phyloP scores from a whole-genome alignment of 2,329 filamentous ascomycete genomes.

The Magnaporthales sp. region DNA sequence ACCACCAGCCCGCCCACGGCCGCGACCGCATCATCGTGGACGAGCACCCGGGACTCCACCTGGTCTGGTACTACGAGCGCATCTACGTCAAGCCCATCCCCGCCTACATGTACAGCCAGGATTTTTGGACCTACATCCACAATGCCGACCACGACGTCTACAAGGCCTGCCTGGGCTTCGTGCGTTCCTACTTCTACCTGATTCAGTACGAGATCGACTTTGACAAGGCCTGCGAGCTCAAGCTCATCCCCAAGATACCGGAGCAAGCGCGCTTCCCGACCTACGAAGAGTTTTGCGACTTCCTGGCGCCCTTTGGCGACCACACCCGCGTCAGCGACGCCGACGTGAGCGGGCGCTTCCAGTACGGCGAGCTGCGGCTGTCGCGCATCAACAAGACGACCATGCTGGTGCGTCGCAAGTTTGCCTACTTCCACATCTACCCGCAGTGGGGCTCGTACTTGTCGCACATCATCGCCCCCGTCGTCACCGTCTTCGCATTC shows the following conservation, averaged over 20 bases:
- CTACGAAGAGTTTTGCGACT: slow-evolving; percentile 20
- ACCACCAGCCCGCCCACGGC: slow-evolving; percentile 26
- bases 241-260: slow-evolving; percentile 18
- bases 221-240: slow-evolving; percentile 17
- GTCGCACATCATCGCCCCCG: slow-evolving; percentile 14
- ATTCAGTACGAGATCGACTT: slow-evolving; percentile 26
- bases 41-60: slow-evolving; percentile 30
- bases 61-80: slow-evolving; percentile 28
- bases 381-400: slow-evolving; percentile 22
- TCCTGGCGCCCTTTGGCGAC: slow-evolving; percentile 17
- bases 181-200: slow-evolving; percentile 25
- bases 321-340: slow-evolving; percentile 14
- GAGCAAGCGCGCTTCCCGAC: slow-evolving; percentile 10
- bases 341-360: slow-evolving; percentile 21
- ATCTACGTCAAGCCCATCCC: slow-evolving; percentile 35
- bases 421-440: slow-evolving; percentile 19
- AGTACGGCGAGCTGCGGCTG: slow-evolving; percentile 29
- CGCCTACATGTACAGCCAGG: slow-evolving; percentile 21
- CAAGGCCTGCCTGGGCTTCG: slow-evolving; percentile 22
- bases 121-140: slow-evolving; percentile 23
- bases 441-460: slow-evolving; percentile 19
- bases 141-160: slow-evolving; percentile 12
- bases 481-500: slow-evolving; percentile 19
- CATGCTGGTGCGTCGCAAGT: slow-evolving; percentile 10
- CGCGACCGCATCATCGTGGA: slow-evolving; percentile 26